A percentile compares a stretch with the other conserved stretches of the same genome.
phyloP scores from a whole-genome alignment of 805 yeast species.

The Wickerhamomyces mucosus region DNA sequence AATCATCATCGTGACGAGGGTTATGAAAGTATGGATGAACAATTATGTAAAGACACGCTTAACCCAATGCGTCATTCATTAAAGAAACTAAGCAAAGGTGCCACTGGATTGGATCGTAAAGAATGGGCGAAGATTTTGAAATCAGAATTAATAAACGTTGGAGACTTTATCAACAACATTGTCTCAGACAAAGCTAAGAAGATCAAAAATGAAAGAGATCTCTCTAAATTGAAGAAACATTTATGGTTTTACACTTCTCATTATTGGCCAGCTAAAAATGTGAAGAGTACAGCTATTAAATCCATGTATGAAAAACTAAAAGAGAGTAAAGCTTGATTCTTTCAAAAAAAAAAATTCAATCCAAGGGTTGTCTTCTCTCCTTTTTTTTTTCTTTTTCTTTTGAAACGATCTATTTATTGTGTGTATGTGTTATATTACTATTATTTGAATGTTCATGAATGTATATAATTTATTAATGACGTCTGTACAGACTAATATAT shows the following conservation, averaged over 20 bases:
- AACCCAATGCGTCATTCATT: conserved; percentile 62
- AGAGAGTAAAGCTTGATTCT: conserved; percentile 4
- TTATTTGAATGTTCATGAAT: too few relatives aligned
- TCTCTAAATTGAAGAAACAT: conserved; percentile 44
- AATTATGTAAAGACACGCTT: conserved; percentile 48
- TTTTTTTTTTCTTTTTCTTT: too few relatives aligned
- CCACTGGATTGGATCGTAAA: conserved; percentile 60
- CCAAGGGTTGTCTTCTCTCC: too few relatives aligned
- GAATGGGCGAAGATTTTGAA: conserved; percentile 71
- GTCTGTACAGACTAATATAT: too few relatives aligned
- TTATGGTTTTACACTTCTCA: conserved; percentile 78
- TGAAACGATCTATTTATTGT: too few relatives aligned
- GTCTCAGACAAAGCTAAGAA: conserved; percentile 19
- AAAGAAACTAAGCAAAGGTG: conserved; percentile 58
- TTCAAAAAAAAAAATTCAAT: too few relatives aligned
- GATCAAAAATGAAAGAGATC: conserved; percentile 16
- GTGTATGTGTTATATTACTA: too few relatives aligned
- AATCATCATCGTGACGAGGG: conserved; percentile 32
- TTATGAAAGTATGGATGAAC: conserved; percentile 74
- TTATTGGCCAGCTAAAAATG: conserved; percentile 77
- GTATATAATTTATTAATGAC: too few relatives aligned
- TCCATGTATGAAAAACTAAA: conserved; percentile 67
- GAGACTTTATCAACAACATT: conserved; percentile 51
- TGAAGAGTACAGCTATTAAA: conserved; percentile 60
- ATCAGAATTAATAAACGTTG: conserved; percentile 60